phyloP scores from a whole-genome alignment of 2,329 filamentous ascomycete genomes.

The Alternaria arbusti region DNA sequence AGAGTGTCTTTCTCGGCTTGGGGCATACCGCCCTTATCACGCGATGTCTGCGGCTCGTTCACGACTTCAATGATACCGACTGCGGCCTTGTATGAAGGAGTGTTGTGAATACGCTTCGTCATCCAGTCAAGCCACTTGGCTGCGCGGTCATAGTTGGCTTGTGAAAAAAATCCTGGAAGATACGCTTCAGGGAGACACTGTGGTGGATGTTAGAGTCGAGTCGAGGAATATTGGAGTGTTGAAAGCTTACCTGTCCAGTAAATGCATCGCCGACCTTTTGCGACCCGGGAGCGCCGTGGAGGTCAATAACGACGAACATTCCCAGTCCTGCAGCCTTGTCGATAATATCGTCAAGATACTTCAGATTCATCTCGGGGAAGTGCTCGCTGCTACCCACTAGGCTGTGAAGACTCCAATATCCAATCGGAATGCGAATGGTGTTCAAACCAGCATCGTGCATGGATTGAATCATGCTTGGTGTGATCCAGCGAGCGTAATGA shows the following conservation, averaged over 20 bases:
- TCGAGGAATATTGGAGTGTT: not conserved
- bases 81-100: conserved; percentile 59
- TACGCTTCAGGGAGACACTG: conserved; percentile 26
- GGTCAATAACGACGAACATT: conserved; percentile 62
- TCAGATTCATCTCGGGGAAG: conserved; percentile 58
- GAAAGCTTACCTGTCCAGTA: conserved; percentile 51
- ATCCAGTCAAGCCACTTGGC: conserved; percentile 63
- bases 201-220: not conserved
- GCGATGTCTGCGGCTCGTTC: conserved; percentile 59
- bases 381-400: conserved; percentile 58
- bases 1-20: conserved; percentile 36
- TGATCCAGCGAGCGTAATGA: conserved; percentile 62
- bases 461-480: conserved; percentile 55
- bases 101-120: conserved; percentile 58
- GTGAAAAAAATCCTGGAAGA: conserved; percentile 61
- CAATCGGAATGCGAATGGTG: conserved; percentile 62
- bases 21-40: conserved; percentile 15
- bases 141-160: conserved; percentile 64
- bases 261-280: conserved; percentile 56
- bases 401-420: conserved; percentile 62
- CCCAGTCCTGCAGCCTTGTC: conserved; percentile 58
- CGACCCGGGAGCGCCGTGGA: conserved; percentile 61
- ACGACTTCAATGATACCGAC: conserved; percentile 63
- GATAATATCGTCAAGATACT: conserved; percentile 56
- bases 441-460: conserved; percentile 60